A percentile compares a stretch with the other conserved stretches of the same genome.
These are phyloP conservation scores for Monosporascus sp. DNA, from an alignment of 2,329 filamentous ascomycete genomes.

Conservation along the genomic window DNA sequence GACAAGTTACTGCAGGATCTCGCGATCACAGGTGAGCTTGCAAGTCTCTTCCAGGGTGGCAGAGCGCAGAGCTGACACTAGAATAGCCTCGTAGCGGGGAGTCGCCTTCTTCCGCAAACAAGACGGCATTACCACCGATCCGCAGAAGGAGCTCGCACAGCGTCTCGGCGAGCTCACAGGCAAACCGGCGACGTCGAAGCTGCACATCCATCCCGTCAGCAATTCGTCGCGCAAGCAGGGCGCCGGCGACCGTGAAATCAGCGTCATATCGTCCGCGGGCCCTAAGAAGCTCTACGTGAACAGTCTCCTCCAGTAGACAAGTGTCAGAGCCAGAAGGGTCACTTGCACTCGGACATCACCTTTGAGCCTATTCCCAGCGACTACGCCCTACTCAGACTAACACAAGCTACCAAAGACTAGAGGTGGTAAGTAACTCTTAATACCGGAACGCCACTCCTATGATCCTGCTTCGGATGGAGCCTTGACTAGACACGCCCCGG, in stretches of 20 bases:
- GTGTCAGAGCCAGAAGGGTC: slow-evolving; percentile 39
- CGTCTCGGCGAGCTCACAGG: slow-evolving; percentile 54
- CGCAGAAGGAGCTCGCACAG: slow-evolving; percentile 61
- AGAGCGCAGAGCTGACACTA: neutral
- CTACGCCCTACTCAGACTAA: slow-evolving; percentile 46
- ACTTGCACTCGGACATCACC: slow-evolving; percentile 51
- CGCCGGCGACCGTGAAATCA: slow-evolving; percentile 55
- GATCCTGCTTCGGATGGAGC: too few species aligned
- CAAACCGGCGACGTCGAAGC: slow-evolving; percentile 47
- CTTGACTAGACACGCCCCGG: slow-evolving; percentile 35
- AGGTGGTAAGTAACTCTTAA: slow-evolving; percentile 26
- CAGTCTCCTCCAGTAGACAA: slow-evolving; percentile 29
- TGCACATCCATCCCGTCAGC: slow-evolving; percentile 57
- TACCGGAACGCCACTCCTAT: too few species aligned
- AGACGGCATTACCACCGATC: slow-evolving; percentile 52
- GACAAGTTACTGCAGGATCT: slow-evolving; percentile 61
- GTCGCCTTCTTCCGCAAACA: slow-evolving; percentile 68
- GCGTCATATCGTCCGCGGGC: slow-evolving; percentile 55
- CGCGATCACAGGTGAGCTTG: slow-evolving; percentile 55
- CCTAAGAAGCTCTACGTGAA: slow-evolving; percentile 45
- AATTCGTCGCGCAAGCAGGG: slow-evolving; percentile 49
- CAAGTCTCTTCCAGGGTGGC: neutral
- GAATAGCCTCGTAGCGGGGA: slow-evolving; percentile 58
- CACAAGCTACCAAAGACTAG: slow-evolving; percentile 40
- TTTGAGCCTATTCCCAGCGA: slow-evolving; percentile 53